Evolutionary conservation across 768 basidiomycete species (phyloP).

Genomic region (Boletus edulis): DNA sequence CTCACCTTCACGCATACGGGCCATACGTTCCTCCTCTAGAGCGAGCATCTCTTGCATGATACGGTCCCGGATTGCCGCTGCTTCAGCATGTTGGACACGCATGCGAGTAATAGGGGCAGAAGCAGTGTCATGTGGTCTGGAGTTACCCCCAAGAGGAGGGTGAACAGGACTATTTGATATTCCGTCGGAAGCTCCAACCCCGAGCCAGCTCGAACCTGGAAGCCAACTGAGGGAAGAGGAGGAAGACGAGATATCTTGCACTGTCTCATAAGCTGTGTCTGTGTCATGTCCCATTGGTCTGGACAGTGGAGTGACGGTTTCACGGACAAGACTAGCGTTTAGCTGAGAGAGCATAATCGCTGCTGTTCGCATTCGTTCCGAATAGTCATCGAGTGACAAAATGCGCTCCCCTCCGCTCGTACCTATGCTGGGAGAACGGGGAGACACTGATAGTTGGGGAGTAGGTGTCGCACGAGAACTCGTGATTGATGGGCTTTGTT

Average conservation of each 20-base stretch:
- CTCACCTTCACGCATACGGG: constrained; percentile 80
- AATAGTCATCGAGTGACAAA: constrained; percentile 94
- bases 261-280: neutral
- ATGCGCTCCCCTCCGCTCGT: constrained; percentile 11
- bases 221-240: constrained; percentile 45
- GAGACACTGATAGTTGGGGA: neutral
- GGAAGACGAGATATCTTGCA: constrained; percentile 12
- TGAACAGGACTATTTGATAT: constrained; percentile 28
- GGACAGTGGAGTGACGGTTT: constrained; percentile 36
- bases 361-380: constrained; percentile 96
- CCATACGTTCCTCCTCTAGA: constrained; percentile 95
- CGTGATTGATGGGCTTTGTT: constrained; percentile 32
- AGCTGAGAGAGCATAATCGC: constrained; percentile 98
- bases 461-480: constrained; percentile 7
- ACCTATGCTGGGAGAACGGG: neutral
- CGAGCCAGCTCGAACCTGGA: constrained; percentile 55
- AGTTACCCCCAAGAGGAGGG: constrained; percentile 28
- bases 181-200: constrained; percentile 17
- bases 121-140: constrained; percentile 25
- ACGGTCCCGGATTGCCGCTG: constrained; percentile 84
- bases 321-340: constrained; percentile 73
- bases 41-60: constrained; percentile 99
- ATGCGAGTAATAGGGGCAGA: constrained; percentile 47
- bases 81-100: constrained; percentile 79
- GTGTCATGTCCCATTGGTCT: constrained; percentile 10